phyloP scores from a whole-genome alignment of 352 stramenopile species.

The Pythium grandisporangium region DNA sequence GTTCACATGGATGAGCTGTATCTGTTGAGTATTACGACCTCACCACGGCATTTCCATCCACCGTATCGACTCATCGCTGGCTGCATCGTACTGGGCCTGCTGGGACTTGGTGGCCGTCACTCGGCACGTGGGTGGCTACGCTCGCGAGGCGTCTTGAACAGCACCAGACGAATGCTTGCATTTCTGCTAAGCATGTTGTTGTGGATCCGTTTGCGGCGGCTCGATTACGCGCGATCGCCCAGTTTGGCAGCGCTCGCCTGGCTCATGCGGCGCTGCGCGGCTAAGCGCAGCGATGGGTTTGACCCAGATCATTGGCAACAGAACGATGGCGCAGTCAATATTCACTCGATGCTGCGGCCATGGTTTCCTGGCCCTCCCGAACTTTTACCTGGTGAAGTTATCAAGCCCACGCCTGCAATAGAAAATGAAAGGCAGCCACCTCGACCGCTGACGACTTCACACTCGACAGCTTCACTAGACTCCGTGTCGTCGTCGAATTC shows the following conservation, averaged over 20 bases:
- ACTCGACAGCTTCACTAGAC: too few relatives aligned
- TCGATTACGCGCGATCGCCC: constrained; percentile 42
- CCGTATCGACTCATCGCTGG: constrained; percentile 5
- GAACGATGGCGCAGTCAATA: constrained; percentile 74
- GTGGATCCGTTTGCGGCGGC: constrained; percentile 4
- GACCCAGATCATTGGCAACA: too few relatives aligned
- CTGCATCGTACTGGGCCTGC: not conserved
- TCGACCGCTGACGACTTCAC: too few relatives aligned
- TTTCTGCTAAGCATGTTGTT: not conserved
- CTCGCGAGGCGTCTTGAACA: too few relatives aligned
- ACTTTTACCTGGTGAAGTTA: too few relatives aligned
- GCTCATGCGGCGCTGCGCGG: constrained; percentile 45
- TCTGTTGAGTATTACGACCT: constrained; percentile 68
- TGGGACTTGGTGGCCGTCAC: constrained; percentile 1
- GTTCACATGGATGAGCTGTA: constrained; percentile 58
- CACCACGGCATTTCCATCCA: constrained; percentile 16
- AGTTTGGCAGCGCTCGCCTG: constrained; percentile 50
- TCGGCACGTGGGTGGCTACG: constrained; percentile 5
- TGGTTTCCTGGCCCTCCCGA: constrained; percentile 53
- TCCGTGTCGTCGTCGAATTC: constrained; percentile 27
- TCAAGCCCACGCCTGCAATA: too few relatives aligned
- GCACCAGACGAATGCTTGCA: not conserved
- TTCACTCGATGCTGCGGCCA: constrained; percentile 59
- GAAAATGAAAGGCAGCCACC: too few relatives aligned
- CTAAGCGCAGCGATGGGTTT: constrained; percentile 38